Base-by-base conservation (phyloP, 2,329 filamentous ascomycete species). In the Helotiales sp. region DNA sequence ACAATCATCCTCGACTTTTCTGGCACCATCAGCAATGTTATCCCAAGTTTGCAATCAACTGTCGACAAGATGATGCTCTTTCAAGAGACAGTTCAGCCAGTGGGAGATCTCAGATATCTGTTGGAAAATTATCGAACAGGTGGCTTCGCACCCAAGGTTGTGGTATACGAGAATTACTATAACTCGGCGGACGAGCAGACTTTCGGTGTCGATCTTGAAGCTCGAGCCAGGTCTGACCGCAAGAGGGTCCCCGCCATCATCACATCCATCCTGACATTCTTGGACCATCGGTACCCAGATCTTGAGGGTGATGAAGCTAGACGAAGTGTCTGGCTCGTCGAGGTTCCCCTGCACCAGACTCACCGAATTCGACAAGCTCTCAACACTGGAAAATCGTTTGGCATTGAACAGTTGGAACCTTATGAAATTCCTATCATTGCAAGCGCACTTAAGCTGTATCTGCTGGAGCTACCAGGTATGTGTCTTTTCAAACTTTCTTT, bases 61-160 rank as follows among this genome's bases (percentile, higher is more conserved):
- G 92, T 99, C 24, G 95, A 99, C 77, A 92, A 96, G 72, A 97
- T 99, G 93, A 92, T 99, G 87, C 82, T 99, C 47, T 99, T 96
- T 77, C 95, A 99, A 74, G 95, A 99, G 79, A 98, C 95, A 0
- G 90, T 99, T n/a, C 95, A 98, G 74, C 95, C 95, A 5, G 73
- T 87, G 48, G 90, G 91, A 36, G 95, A 99, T 74, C 78, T 99
- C 66, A 85, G 95, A 63, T 99, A 98, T 73, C 82, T 99, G 59
- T 81, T 99, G 46, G 95, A 99, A 77, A 99, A 93, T 72, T 99
- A 99, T 76, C 88, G 93, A 62, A 99, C 95, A 6, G 95, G 95
- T 62, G 90, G 88, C 64, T 99, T 96, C 72, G 85, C 91, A 52
- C 95, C 95, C 8, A 93, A 85, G 69, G 93, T 98, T 27, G 86